Evolutionary conservation across 2,329 filamentous ascomycete genomes (phyloP).

Genomic region (Fusarium miscanthi): DNA sequence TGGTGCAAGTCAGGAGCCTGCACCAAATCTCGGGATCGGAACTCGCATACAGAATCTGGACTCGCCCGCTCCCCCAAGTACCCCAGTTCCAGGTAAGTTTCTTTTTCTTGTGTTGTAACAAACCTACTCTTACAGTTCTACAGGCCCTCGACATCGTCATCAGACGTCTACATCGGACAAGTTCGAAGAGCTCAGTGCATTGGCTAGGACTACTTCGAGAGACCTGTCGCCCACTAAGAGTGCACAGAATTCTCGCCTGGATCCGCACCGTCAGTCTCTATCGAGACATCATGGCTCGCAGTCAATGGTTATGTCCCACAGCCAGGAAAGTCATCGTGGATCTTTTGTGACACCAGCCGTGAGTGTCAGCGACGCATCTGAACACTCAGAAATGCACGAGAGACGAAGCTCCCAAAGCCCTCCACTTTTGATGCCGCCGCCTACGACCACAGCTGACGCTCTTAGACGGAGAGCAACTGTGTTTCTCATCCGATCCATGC

Average conservation of each 20-base stretch:
- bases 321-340: conserved; percentile 52
- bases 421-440: conserved; percentile 64
- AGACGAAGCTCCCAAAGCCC: conserved; percentile 44
- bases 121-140: conserved; percentile 45
- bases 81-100: conserved; percentile 58
- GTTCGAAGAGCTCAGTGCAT: conserved; percentile 37
- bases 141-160: conserved; percentile 48
- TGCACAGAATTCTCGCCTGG: conserved; percentile 20
- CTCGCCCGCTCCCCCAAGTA: conserved; percentile 62
- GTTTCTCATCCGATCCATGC: conserved; percentile 48
- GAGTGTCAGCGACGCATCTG: conserved; percentile 26
- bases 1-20: conserved; percentile 52
- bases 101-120: conserved; percentile 24
- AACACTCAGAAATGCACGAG: conserved; percentile 26
- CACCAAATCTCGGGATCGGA: conserved; percentile 55
- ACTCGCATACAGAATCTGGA: conserved; percentile 67
- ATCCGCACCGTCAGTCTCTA: conserved; percentile 18
- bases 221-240: conserved; percentile 33
- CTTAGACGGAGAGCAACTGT: conserved; percentile 51
- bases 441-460: conserved; percentile 51
- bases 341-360: conserved; percentile 21
- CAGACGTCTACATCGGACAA: conserved; percentile 40
- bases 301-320: conserved; percentile 55
- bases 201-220: conserved; percentile 30
- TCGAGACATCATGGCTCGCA: conserved; percentile 40